Base-by-base conservation (phyloP, 2,329 filamentous ascomycete genomes). In the Penicillium sp. region DNA sequence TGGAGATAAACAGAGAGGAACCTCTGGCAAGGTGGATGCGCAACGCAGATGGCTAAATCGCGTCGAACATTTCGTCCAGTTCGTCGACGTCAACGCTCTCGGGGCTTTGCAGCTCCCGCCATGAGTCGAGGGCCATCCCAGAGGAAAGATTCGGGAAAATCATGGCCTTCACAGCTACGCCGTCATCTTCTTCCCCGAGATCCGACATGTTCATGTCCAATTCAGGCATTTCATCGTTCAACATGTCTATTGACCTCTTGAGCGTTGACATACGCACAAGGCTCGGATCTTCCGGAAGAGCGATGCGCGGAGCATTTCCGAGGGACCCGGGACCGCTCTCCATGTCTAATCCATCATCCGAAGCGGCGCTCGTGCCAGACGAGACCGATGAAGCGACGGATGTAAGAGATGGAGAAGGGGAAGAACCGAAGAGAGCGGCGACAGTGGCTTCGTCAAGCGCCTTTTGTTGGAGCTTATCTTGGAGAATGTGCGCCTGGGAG, bases 21-120 rank as follows among this genome's bases (percentile, higher is more conserved):
- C 19, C 58, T 61, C 41, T 46, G 30, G 17, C 26, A 60, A 46
- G 31, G 1, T 17, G 46, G 31, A 50, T 11, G 31, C 17, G 26
- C 41, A 17, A 44, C 19, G 19, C 30, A 49, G 15, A 46, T 29
- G 62, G 63, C 84, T 80, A 92, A 76, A 88, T 92, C 68, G 87
- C 89, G 73, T 91, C 89, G 71, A 97, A 86, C 75, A 97, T 86
- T 70, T 91, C 88, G 73, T 98, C 94, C 26, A 98, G 88, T 82
- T 99, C 95, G 51, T 97, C 92, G 53, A 98, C 86, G 76, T 96
- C 93, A 69, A 98, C 90, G 67, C 88, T 91, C 81, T 98, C 95
- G 1, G 93, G 93, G 74, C 89, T 92, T 74, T 84, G 84, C 71
- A 87, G 77, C 62, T 86, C 85, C 74, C 85, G 85, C 72, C 90